phyloP scores from a whole-genome alignment of 192 early-diverging fungal genomes.

The Coemansia sp. region DNA sequence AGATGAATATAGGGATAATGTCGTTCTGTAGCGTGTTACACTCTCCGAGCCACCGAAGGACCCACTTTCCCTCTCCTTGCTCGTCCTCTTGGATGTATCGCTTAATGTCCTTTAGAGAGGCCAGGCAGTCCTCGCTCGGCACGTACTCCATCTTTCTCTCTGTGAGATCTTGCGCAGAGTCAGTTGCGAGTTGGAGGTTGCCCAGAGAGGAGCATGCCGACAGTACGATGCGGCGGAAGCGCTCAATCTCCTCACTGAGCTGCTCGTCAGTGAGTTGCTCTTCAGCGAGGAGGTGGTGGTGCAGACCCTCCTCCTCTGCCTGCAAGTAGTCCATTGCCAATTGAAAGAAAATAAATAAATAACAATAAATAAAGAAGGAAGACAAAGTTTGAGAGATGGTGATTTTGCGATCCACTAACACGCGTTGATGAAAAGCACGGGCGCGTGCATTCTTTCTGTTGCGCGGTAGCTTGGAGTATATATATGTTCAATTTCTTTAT shows the following conservation, averaged over 20 bases:
- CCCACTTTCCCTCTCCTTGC: constrained; percentile 62
- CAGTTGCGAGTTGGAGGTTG: constrained; percentile 65
- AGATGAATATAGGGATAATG: constrained; percentile 75
- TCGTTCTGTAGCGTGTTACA: constrained; percentile 78
- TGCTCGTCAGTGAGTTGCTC: constrained; percentile 29
- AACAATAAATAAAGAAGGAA: constrained; percentile 5
- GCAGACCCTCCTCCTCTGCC: constrained; percentile 13
- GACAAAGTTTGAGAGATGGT: not conserved
- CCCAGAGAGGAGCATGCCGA: constrained; percentile 84
- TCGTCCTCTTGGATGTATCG: constrained; percentile 81
- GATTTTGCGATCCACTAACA: not conserved
- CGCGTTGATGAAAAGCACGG: not conserved
- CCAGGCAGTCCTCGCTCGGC: constrained; percentile 81
- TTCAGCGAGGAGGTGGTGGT: not conserved
- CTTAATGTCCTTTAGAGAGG: constrained; percentile 88
- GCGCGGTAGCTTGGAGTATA: not conserved
- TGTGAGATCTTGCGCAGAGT: constrained; percentile 6
- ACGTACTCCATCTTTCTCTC: constrained; percentile 63
- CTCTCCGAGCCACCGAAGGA: constrained; percentile 70
- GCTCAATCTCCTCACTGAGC: constrained; percentile 37
- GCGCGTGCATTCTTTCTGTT: not conserved
- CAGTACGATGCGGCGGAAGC: constrained; percentile 61
- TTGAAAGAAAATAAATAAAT: constrained; percentile 6
- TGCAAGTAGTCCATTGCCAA: constrained; percentile 1
- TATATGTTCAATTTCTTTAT: constrained; percentile 6